Conservation (phyloP, 2,329 filamentous ascomycete species). For the Hysterium pulicare region DNA sequence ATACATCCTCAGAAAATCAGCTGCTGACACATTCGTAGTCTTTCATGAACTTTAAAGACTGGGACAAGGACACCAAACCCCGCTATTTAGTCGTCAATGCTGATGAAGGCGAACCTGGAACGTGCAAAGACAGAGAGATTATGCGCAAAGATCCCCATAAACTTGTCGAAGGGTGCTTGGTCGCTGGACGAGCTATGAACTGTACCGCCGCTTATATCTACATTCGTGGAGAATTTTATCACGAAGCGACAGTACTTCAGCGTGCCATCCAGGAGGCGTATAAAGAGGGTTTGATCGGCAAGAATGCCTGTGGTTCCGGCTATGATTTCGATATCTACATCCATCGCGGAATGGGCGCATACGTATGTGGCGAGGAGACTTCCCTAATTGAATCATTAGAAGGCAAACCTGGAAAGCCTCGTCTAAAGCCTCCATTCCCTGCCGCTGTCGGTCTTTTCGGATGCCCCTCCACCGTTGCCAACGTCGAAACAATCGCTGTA, state of each 20-base stretch:
- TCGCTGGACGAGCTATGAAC: slow-evolving; percentile 97
- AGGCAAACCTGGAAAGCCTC: slow-evolving; percentile 97
- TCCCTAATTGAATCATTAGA: slow-evolving; percentile 97
- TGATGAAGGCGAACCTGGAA: slow-evolving; percentile 97
- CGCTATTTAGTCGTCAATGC: slow-evolving; percentile 97
- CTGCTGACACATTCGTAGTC: too few species aligned
- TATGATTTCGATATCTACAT: slow-evolving; percentile 98
- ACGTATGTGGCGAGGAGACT: slow-evolving; percentile 97
- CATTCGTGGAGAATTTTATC: slow-evolving; percentile 96
- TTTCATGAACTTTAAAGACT: slow-evolving; percentile 99
- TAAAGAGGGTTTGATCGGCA: slow-evolving; percentile 88
- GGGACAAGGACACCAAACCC: slow-evolving; percentile 96
- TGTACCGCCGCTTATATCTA: slow-evolving; percentile 98
- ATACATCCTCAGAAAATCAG: too few species aligned
- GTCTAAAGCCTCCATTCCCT: slow-evolving; percentile 97
- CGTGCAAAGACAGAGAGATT: slow-evolving; percentile 98
- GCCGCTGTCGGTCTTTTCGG: slow-evolving; percentile 96
- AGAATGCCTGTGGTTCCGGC: slow-evolving; percentile 94
- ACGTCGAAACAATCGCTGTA: slow-evolving; percentile 95
- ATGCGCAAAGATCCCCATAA: slow-evolving; percentile 99
- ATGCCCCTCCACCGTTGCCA: slow-evolving; percentile 95
- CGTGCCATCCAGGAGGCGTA: slow-evolving; percentile 97
- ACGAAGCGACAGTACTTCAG: slow-evolving; percentile 91
- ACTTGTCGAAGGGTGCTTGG: slow-evolving; percentile 93
- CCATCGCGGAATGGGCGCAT: slow-evolving; percentile 94